These are phyloP conservation scores for Diphasiastrum complanatum DNA, from an alignment of 83 land plant genomes.

Conservation along the genomic window DNA sequence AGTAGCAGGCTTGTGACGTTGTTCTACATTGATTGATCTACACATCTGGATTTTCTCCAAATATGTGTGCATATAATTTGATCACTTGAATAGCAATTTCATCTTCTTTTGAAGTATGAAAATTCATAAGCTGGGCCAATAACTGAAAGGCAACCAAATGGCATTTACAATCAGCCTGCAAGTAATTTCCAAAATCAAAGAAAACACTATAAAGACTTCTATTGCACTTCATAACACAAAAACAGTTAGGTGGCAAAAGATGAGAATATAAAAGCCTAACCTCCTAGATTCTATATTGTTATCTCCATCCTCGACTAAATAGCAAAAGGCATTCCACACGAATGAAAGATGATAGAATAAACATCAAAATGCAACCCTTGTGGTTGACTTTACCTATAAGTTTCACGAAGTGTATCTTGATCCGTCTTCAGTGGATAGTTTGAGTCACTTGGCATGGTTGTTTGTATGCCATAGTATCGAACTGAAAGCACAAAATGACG, in stretches of 20 bases:
- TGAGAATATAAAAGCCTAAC: background rate
- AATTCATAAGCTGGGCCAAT: too few relatives aligned
- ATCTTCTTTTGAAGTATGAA: too few relatives aligned
- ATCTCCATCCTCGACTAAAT: background rate
- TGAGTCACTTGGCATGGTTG: too few relatives aligned
- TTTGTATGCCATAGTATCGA: too few relatives aligned
- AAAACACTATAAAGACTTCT: background rate
- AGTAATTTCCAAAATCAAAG: background rate
- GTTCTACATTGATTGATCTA: too few relatives aligned
- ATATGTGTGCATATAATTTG: too few relatives aligned
- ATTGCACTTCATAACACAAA: background rate
- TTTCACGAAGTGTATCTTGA: constrained; percentile 75
- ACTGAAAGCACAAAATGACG: too few relatives aligned
- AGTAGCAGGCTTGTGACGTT: too few relatives aligned
- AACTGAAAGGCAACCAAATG: too few relatives aligned
- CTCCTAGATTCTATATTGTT: background rate
- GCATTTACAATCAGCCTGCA: too few relatives aligned
- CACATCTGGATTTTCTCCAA: too few relatives aligned
- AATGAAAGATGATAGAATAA: background rate
- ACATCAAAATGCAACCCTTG: background rate
- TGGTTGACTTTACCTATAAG: constrained; percentile 49
- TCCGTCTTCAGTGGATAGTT: constrained; percentile 85
- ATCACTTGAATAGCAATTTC: too few relatives aligned
- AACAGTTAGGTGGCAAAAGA: background rate
- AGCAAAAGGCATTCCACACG: background rate